Conservation (phyloP, 192 early-diverging fungal genomes). For the Funneliformis geosporum region DNA sequence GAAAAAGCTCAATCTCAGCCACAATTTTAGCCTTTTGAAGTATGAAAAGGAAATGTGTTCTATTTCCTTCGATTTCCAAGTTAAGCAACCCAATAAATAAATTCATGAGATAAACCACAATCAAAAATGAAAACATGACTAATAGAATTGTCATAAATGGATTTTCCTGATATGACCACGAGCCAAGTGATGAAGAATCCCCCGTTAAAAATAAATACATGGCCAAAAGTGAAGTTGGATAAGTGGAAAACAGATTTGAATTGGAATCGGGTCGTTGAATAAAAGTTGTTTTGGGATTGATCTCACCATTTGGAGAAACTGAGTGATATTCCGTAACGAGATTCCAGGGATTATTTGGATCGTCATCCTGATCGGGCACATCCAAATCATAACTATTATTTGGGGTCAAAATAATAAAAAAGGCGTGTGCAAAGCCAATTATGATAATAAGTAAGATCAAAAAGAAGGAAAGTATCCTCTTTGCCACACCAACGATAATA, state of each 20-base stretch:
- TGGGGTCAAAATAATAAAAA: background rate
- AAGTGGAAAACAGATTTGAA: background rate
- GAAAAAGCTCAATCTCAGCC: no score
- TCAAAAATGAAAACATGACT: no score
- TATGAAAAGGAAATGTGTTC: no score
- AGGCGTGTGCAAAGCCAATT: background rate
- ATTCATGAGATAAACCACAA: no score
- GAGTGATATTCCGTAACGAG: background rate
- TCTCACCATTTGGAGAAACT: background rate
- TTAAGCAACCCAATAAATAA: no score
- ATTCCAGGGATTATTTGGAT: background rate
- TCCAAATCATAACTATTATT: background rate
- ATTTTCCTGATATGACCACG: no score
- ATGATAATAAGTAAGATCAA: background rate
- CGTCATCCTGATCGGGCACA: background rate
- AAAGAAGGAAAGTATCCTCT: background rate
- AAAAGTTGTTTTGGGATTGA: background rate
- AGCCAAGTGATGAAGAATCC: no score
- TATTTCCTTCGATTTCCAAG: no score
- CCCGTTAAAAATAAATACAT: background rate
- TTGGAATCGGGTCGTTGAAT: background rate
- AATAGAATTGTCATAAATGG: no score
- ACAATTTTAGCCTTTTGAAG: no score
- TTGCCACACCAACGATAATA: background rate
- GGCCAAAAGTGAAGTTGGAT: background rate